These are phyloP conservation scores for Heterococcus sp. DNA, from an alignment of 108 stramenopile species.

Conservation along the genomic window DNA sequence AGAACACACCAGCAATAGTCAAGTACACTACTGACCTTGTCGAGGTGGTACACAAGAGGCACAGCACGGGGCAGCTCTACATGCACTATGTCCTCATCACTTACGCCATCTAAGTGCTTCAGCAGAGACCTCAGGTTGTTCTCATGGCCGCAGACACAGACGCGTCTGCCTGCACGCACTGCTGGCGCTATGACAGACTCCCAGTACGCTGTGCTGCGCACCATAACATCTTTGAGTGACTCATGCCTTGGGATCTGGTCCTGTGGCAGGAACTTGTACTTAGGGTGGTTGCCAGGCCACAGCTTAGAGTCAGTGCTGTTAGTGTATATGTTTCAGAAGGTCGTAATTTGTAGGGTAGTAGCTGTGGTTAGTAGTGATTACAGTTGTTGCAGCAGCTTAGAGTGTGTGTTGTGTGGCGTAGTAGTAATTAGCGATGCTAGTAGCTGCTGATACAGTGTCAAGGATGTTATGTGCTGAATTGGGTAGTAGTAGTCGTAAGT, in stretches of 20 bases:
- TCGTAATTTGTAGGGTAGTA: too few relatives aligned
- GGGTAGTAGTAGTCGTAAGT: too few relatives aligned
- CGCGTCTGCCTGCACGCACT: constrained; percentile 74
- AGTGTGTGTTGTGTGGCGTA: too few relatives aligned
- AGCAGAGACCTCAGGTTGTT: constrained; percentile 75
- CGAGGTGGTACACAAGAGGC: constrained; percentile 67
- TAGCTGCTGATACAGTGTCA: too few relatives aligned
- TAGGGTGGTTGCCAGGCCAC: constrained; percentile 80
- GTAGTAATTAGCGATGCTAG: too few relatives aligned
- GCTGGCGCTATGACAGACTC: constrained; percentile 73
- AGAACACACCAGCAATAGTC: too few relatives aligned
- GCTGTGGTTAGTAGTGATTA: too few relatives aligned
- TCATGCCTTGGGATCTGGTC: constrained; percentile 87
- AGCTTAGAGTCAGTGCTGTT: constrained; percentile 62
- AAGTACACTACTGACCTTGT: constrained; percentile 3
- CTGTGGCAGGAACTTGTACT: constrained; percentile 70
- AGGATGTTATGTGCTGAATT: too few relatives aligned
- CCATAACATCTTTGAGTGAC: constrained; percentile 79
- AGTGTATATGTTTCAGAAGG: too few relatives aligned
- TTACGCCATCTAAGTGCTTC: constrained; percentile 68
- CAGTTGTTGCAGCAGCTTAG: too few relatives aligned
- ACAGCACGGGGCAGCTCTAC: constrained; percentile 81
- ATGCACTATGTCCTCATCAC: constrained; percentile 72
- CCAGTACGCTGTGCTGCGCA: constrained; percentile 77
- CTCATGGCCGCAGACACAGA: constrained; percentile 87